Evolutionary conservation across 129 eudicot genomes (phyloP).

Genomic region (Flaveria ramosissima): DNA sequence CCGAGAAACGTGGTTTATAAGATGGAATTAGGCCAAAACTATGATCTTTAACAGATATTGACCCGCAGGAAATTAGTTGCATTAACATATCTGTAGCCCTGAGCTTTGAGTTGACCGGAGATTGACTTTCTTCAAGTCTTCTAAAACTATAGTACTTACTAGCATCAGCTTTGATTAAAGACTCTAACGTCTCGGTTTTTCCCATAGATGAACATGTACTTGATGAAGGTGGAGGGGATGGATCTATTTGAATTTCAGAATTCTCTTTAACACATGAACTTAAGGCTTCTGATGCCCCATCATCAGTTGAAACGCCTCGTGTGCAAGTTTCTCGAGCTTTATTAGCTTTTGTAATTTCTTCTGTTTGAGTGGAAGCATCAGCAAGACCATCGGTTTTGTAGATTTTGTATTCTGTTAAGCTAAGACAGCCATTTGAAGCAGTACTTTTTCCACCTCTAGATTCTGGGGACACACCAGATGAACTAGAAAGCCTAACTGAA

Average conservation of each 20-base stretch:
- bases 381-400: constrained; percentile 69
- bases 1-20: constrained; percentile 69
- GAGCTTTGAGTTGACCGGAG: constrained; percentile 51
- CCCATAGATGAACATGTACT: constrained; percentile 65
- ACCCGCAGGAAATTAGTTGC: constrained; percentile 93
- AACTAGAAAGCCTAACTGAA: constrained; percentile 56
- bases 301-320: constrained; percentile 88
- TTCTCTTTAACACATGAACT: constrained; percentile 27
- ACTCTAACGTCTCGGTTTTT: constrained; percentile 73
- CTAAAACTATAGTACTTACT: constrained; percentile 67
- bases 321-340: constrained; percentile 57
- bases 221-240: constrained; percentile 67
- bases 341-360: constrained; percentile 44
- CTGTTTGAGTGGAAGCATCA: constrained; percentile 91
- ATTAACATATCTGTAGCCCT: constrained; percentile 75
- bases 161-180: constrained; percentile 82
- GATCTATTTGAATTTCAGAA: constrained; percentile 47
- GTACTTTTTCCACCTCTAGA: constrained; percentile 62
- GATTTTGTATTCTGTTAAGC: constrained; percentile 74
- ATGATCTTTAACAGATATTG: constrained; percentile 87
- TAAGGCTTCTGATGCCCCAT: constrained; percentile 40
- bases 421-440: constrained; percentile 54
- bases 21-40: constrained; percentile 79
- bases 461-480: constrained; percentile 71
- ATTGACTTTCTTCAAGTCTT: constrained; percentile 47